Base-by-base conservation (phyloP, 202 grass and related monocot genomes). In the Brachypodium distachyon region DNA sequence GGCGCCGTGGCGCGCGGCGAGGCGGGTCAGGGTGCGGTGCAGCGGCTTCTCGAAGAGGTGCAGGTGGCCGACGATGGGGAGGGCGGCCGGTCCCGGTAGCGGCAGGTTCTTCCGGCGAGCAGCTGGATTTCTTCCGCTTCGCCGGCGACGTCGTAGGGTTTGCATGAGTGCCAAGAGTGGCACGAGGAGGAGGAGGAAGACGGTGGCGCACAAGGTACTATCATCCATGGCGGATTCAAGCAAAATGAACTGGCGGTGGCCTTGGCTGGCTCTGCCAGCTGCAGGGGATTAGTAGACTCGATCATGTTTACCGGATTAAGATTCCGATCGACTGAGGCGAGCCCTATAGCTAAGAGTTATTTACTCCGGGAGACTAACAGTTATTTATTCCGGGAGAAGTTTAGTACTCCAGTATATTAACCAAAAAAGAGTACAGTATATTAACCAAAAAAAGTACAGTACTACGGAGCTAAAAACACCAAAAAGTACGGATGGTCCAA, bases 21-120 rank as follows among this genome's bases (percentile, higher is more conserved):
- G 61, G 32, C 47, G n/a, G 17, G 77, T 42, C 16, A 91, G 77
- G 22, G 67, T 75, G 49, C 69, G 81, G 85, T 91, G 89, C 28
- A 91, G 81, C 0, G 85, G 89, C 47, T 55, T 67, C 76, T 41
- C 34, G 58, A 91, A 55, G 12, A 91, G 89, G 71, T 91, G 77
- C 2, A 91, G 81, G 73, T 91, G 89, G 14, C 89, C 89, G 43
- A 87, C 21, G 59, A 90, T 4, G 22, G 88, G 87, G 3, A 90
- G 69, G 7, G 83, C 39, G 1, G 31, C 48, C 1, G 88, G 88
- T 19, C 75, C 85, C 19, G 84, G 84, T 3, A 55, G 75, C 4
- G 63, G 75, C 4, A 41, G 46, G 41, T 75, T 17, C 17, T 75
- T 17, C 17, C 17, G 16, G 44, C 16, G 44, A 18, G 44, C 4